Conservation (phyloP, 768 basidiomycete species). For the Filobasidium wieringae region DNA sequence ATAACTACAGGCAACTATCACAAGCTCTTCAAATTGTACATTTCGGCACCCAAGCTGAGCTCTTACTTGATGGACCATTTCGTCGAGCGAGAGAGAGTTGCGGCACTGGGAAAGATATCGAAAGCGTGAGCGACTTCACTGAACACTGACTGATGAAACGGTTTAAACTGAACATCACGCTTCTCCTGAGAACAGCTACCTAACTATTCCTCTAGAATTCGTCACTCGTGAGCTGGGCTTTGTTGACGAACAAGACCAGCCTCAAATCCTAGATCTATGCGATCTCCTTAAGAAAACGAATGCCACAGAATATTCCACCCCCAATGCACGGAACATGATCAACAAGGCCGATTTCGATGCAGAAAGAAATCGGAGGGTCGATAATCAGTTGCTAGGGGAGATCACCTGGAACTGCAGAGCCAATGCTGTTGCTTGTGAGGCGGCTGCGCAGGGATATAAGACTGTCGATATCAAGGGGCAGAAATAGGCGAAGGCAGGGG, state of each 20-base stretch:
- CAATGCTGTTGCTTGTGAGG: conserved; percentile 42
- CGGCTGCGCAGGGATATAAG: conserved; percentile 64
- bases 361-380: no score
- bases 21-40: conserved; percentile 72
- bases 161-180: neutral
- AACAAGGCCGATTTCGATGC: neutral
- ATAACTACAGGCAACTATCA: conserved; percentile 90
- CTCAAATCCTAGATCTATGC: neutral
- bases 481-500: no score
- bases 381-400: neutral
- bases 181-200: conserved; percentile 53
- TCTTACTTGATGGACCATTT: conserved; percentile 99
- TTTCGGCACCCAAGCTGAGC: conserved; percentile 85
- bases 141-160: neutral
- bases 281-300: neutral
- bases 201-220: conserved; percentile 61
- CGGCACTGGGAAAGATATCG: conserved; percentile 75
- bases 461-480: conserved; percentile 87
- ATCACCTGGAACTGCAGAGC: conserved; percentile 38
- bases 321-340: neutral
- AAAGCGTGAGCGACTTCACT: conserved; percentile 60
- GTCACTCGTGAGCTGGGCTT: conserved; percentile 74
- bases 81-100: conserved; percentile 75
- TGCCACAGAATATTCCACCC: neutral
- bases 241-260: conserved; percentile 30